Conservation (phyloP, 1,284 basidiomycete species). For the Pyrrhoderma lamaoense region DNA sequence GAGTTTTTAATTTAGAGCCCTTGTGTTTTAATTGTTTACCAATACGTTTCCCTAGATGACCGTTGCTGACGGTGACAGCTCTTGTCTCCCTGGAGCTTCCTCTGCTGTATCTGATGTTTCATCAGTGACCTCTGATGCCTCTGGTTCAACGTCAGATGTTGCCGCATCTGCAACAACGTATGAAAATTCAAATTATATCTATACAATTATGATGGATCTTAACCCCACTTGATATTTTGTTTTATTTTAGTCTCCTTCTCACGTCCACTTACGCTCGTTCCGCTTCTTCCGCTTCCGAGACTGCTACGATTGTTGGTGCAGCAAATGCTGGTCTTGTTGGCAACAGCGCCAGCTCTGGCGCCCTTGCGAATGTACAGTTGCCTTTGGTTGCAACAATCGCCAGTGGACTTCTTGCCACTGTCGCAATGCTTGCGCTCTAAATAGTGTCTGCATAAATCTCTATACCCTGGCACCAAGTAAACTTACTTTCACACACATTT, state of each 20-base stretch:
- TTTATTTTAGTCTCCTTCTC: slow-evolving; percentile 16
- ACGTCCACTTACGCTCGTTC: slow-evolving; percentile 18
- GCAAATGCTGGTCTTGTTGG: slow-evolving; percentile 43
- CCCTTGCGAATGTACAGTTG: slow-evolving; percentile 20
- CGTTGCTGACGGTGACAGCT: slow-evolving; percentile 37
- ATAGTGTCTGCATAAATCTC: background rate
- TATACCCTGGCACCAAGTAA: no score
- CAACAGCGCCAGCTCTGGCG: slow-evolving; percentile 21
- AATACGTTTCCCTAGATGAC: slow-evolving; percentile 38
- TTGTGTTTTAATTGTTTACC: slow-evolving; percentile 7
- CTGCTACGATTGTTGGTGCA: slow-evolving; percentile 36
- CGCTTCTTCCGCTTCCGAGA: slow-evolving; percentile 20
- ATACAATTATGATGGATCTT: background rate
- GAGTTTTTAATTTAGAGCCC: slow-evolving; percentile 24
- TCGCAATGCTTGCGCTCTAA: slow-evolving; percentile 13
- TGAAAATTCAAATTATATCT: slow-evolving; percentile 17
- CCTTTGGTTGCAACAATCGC: slow-evolving; percentile 10
- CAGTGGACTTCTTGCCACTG: slow-evolving; percentile 6
- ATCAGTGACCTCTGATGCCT: slow-evolving; percentile 22
- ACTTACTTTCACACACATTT: no score
- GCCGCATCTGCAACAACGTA: slow-evolving; percentile 19
- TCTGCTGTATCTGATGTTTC: slow-evolving; percentile 19
- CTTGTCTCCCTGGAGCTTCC: slow-evolving; percentile 34
- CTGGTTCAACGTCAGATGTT: background rate
- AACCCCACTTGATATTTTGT: background rate